Evolutionary conservation across 1,139 yeast genomes (phyloP), one percentile per base, ranked within the genome.

Genomic region (Scheffersomyces illinoinensis): DNA sequence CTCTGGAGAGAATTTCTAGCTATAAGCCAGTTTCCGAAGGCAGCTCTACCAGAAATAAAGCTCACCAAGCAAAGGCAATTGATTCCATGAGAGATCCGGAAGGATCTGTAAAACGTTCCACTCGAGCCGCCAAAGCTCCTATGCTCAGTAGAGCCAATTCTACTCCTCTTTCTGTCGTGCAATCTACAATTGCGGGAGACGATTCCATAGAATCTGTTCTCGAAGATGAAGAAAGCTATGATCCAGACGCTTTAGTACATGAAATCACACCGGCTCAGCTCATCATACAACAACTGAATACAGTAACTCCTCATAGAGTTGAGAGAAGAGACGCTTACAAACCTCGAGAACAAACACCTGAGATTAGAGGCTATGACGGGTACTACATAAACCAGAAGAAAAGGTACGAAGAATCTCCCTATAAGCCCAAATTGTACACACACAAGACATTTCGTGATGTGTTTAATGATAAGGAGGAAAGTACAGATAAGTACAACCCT

Each of bases 361-460:
- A 48, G 6, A 48, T 48, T 5, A 24, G 49, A 46, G 47, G 47
- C n/a, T 64, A 64, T 26, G 68, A 70, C 55, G 80, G 77, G 39
- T 79, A 77, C 62, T 80, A 80, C 60, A 74, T 78, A 53, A 71
- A 74, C 50, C 83, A 79, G 59, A 74, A 79, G 64, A 69, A 72
- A 54, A 62, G 72, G 20, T 73, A 69, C 56, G 82, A 79, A 55
- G 72, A 69, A 20, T 77, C 83, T 0, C 69, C 66, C 17, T 68
- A 64, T 54, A 78, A 78, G 61, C 82, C 82, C 3, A 75, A 72
- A 53, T 60, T 73, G 59, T 80, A 79, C 65, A 76, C 82, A 1
- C 83, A 79, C 60, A 76, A 76, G 58, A 79, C 83, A 0, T 77
- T 79, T 61, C 64, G 70, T 47, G 81, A 79, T 7, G 82, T 80